Percentiles rank a stretch among this genome's conserved stretches.
Evolutionary conservation across 345 rosid genomes (phyloP).

Genomic region (Capsella bursapastoris): DNA sequence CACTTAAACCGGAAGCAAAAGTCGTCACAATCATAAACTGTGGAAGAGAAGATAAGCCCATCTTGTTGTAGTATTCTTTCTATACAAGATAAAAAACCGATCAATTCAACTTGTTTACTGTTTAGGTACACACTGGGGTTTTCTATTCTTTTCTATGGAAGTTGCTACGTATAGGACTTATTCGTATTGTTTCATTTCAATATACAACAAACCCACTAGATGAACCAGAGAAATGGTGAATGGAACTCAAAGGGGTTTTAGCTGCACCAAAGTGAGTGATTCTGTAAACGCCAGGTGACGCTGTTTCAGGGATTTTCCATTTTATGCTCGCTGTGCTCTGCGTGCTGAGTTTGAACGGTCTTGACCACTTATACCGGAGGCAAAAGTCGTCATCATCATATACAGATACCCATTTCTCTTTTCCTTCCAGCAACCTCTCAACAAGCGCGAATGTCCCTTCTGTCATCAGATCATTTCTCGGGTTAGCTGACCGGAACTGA

Average conservation of each 20-base stretch:
- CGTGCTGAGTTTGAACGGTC: constrained; percentile 70
- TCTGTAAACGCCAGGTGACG: constrained; percentile 67
- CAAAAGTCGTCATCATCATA: constrained; percentile 90
- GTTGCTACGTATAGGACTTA: neutral
- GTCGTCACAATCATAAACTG: too few relatives aligned
- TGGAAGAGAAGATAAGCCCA: too few relatives aligned
- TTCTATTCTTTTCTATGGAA: neutral
- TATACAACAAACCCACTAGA: constrained; percentile 70
- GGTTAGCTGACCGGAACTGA: constrained; percentile 88
- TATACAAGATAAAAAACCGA: too few relatives aligned
- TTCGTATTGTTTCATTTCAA: neutral
- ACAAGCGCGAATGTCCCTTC: constrained; percentile 76
- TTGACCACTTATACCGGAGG: constrained; percentile 74
- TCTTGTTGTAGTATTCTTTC: too few relatives aligned
- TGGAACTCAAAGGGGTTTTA: constrained; percentile 52
- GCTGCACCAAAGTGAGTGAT: constrained; percentile 80
- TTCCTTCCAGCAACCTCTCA: constrained; percentile 56
- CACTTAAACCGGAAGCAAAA: too few relatives aligned
- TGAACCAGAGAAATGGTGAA: constrained; percentile 66
- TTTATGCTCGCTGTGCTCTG: constrained; percentile 66
- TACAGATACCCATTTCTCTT: constrained; percentile 69
- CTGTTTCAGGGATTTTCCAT: constrained; percentile 72
- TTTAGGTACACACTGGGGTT: too few relatives aligned
- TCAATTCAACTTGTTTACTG: too few relatives aligned
- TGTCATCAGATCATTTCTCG: constrained; percentile 80